phyloP scores from a whole-genome alignment of 2,329 filamentous ascomycete species.

The Nannizziopsis arthrosporioides region DNA sequence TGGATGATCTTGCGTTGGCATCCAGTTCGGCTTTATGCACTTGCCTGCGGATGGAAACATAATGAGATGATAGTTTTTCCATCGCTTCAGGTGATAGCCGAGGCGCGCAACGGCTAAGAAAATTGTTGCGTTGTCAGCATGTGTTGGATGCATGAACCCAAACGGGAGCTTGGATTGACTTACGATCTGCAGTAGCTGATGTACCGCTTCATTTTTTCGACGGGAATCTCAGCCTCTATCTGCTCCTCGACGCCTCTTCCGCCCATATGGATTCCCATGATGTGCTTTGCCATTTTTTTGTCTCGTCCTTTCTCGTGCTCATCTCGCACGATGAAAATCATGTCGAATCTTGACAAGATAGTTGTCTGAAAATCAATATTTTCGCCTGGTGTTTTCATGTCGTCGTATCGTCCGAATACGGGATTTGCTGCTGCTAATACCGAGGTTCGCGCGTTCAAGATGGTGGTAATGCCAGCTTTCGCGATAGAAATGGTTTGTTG shows the following conservation, averaged over 20 bases:
- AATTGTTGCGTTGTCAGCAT: neutral
- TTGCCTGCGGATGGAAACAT: conserved; percentile 88
- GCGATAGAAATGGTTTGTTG: conserved; percentile 99
- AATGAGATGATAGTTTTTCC: conserved; percentile 93
- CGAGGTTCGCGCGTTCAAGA: conserved; percentile 88
- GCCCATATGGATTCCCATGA: conserved; percentile 95
- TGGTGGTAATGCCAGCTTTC: conserved; percentile 96
- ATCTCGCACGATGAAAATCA: conserved; percentile 98
- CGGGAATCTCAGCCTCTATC: conserved; percentile 73
- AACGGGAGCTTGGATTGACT: conserved; percentile 24
- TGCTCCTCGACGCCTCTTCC: conserved; percentile 71
- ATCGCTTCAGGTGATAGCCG: conserved; percentile 81
- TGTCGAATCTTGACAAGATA: conserved; percentile 94
- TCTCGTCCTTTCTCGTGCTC: conserved; percentile 84
- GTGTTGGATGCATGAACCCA: neutral
- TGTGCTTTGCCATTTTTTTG: conserved; percentile 87
- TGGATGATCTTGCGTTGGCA: conserved; percentile 79
- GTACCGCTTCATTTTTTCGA: conserved; percentile 96
- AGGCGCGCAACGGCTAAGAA: conserved; percentile 71
- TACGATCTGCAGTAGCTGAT: conserved; percentile 94
- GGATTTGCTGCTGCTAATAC: conserved; percentile 94
- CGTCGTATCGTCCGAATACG: conserved; percentile 94
- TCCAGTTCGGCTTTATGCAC: conserved; percentile 85
- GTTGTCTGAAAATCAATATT: conserved; percentile 99
- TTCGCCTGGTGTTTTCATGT: conserved; percentile 92